Percentiles rank a stretch among this genome's conserved stretches.
Conservation (phyloP, 2,329 filamentous ascomycete genomes). For the Sporothrix globosa region DNA sequence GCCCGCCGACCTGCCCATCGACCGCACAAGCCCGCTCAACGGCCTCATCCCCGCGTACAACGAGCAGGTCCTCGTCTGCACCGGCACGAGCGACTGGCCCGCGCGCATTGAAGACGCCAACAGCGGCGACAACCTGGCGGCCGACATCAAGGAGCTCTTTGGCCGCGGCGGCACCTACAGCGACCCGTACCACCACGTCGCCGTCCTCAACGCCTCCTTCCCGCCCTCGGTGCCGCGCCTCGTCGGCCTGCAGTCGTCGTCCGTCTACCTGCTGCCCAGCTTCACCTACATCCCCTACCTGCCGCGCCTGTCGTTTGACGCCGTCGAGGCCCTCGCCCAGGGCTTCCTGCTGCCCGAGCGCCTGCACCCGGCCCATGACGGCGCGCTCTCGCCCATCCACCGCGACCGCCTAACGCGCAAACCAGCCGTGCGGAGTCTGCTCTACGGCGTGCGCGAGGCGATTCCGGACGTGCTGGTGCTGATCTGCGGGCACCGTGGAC, state of each 20-base stretch:
- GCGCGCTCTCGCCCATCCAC: slow-evolving; percentile 58
- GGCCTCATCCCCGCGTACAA: slow-evolving; percentile 77
- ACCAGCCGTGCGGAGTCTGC: slow-evolving; percentile 54
- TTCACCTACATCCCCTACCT: slow-evolving; percentile 80
- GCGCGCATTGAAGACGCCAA: slow-evolving; percentile 84
- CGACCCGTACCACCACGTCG: slow-evolving; percentile 82
- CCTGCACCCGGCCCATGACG: slow-evolving; percentile 64
- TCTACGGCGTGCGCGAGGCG: slow-evolving; percentile 60
- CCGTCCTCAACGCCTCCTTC: slow-evolving; percentile 77
- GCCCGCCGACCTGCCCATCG: slow-evolving; percentile 72
- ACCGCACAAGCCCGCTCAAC: slow-evolving; percentile 69
- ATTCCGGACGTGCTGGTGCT: slow-evolving; percentile 74
- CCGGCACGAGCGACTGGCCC: slow-evolving; percentile 77
- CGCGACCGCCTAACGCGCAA: slow-evolving; percentile 56
- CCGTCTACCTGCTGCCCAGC: slow-evolving; percentile 76
- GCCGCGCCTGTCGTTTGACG: slow-evolving; percentile 62
- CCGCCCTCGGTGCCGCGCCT: slow-evolving; percentile 57
- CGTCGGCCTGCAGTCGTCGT: slow-evolving; percentile 58
- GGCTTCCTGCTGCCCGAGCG: slow-evolving; percentile 67
- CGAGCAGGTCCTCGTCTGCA: slow-evolving; percentile 83
- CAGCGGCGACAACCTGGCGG: slow-evolving; percentile 65
- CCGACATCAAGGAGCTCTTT: slow-evolving; percentile 71
- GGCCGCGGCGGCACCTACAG: slow-evolving; percentile 67
- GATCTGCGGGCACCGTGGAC: slow-evolving; percentile 82
- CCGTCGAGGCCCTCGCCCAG: slow-evolving; percentile 61